Evolutionary conservation across 371 early-diverging fungal genomes (phyloP), one percentile per base, ranked within the genome.

Genomic region (Sporodiniella umbellata): DNA sequence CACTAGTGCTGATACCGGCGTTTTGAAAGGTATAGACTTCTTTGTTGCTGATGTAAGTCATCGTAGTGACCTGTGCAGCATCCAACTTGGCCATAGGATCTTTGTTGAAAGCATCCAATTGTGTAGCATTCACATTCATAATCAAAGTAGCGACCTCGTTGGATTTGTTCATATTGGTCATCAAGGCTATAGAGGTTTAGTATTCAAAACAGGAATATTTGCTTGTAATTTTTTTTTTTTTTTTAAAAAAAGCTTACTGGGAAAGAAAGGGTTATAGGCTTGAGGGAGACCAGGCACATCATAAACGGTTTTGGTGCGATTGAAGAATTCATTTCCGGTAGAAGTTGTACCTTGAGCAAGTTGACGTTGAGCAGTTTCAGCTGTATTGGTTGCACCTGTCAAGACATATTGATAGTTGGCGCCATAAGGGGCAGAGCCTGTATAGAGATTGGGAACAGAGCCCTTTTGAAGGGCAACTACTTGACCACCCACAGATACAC

Each of bases 321-420:
- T 71, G 56, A 76, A 81, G 48, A 78, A 79, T 35, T 81, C 81
- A 48, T 81, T 79, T 31, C 76, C 76, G 8, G 78, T 79, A 15
- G 64, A 39, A 8, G 62, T 49, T 5, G 60, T 62, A 12, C 70
- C 72, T 1, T 48, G 30, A 11, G 71, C 59, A 4, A 79, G 53
- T 12, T 68, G 60, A 45, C 79, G 74, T 3, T 49, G 57, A 11
- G 60, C 48, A 0, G 53, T 19, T 43, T 75, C 71, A n/a, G 60
- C 47, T 4, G 38, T 38, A 7, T 57, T 58, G 1, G 40, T 45
- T 18, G 42, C 40, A 8, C 53, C 57, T 2, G 52, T 63, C 8
- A 66, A 24, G 22, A 59, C 64, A 46, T 75, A 68, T 42, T 66
- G 68, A 30, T 75, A 75, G 2, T 47, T 59, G 6, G 53, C 46